Percentiles rank a stretch among this genome's conserved stretches.
Conservation (phyloP, 2,329 filamentous ascomycete species). For the Zymoseptoria ardabiliae region DNA sequence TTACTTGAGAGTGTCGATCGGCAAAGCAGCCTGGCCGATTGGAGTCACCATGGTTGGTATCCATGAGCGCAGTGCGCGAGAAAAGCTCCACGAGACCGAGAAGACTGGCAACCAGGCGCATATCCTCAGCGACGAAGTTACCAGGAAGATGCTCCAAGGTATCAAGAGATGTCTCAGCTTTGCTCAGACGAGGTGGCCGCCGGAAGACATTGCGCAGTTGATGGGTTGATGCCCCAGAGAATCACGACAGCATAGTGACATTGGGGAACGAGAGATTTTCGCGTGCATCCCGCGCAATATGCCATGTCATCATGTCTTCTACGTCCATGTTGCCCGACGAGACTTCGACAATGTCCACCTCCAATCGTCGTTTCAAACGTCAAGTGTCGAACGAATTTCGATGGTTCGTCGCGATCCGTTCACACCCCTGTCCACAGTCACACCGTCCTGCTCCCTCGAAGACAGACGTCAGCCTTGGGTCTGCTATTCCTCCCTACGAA, state of each 20-base stretch:
- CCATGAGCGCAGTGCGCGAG: conserved; percentile 88
- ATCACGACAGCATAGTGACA: not conserved
- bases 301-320: not conserved
- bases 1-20: conserved; percentile 82
- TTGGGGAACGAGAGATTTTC: not conserved
- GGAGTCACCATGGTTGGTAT: conserved; percentile 99
- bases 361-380: no score
- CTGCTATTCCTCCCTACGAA: no score
- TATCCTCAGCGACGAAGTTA: conserved; percentile 94
- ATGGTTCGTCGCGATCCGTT: no score
- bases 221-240: conserved; percentile 63
- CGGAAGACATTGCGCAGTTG: conserved; percentile 81
- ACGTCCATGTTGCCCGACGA: not conserved
- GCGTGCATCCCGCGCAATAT: not conserved
- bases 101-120: conserved; percentile 62
- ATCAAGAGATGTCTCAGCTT: conserved; percentile 96
- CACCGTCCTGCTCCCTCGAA: no score
- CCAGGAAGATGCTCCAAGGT: conserved; percentile 91
- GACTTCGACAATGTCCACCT: no score
- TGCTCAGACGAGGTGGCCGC: conserved; percentile 93
- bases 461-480: no score
- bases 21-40: conserved; percentile 76
- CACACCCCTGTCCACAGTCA: no score
- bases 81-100: conserved; percentile 79
- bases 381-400: no score